Evolutionary conservation across 2,329 filamentous ascomycete genomes (phyloP).

Genomic region (Fusarium succisae): DNA sequence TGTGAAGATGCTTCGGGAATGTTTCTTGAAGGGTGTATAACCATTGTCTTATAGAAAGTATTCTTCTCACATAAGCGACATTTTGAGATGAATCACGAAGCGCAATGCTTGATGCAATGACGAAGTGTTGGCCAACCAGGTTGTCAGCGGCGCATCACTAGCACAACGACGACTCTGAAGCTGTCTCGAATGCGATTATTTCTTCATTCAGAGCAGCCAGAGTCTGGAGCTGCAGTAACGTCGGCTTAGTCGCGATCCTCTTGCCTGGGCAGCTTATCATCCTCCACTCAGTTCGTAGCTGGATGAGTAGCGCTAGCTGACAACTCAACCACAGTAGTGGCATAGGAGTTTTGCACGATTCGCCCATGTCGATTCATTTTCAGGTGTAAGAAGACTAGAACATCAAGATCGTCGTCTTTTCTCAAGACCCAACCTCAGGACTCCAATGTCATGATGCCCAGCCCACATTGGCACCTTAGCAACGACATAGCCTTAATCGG

Average conservation of each 20-base stretch:
- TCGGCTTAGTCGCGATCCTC: neutral
- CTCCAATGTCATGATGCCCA: neutral
- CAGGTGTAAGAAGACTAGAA: accelerated
- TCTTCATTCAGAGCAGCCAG: neutral
- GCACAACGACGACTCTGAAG: neutral
- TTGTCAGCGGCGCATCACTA: neutral
- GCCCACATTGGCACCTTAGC: neutral
- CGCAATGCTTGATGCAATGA: neutral
- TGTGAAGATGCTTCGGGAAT: neutral
- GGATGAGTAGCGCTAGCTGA: neutral
- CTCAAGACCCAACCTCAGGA: neutral
- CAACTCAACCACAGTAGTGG: neutral
- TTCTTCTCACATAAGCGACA: too few relatives aligned
- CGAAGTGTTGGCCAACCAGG: neutral
- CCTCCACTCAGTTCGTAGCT: neutral
- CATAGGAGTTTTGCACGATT: neutral
- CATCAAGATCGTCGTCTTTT: neutral
- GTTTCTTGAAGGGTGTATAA: too few relatives aligned
- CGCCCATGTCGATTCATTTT: neutral
- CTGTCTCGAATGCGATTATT: neutral
- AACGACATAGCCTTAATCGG: neutral
- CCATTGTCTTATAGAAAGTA: neutral
- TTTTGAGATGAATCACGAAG: neutral
- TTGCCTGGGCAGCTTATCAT: neutral
- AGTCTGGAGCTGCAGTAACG: neutral